These are phyloP conservation scores for Mycena kentingensis DNA, from an alignment of 768 basidiomycete genomes.

Conservation along the genomic window DNA sequence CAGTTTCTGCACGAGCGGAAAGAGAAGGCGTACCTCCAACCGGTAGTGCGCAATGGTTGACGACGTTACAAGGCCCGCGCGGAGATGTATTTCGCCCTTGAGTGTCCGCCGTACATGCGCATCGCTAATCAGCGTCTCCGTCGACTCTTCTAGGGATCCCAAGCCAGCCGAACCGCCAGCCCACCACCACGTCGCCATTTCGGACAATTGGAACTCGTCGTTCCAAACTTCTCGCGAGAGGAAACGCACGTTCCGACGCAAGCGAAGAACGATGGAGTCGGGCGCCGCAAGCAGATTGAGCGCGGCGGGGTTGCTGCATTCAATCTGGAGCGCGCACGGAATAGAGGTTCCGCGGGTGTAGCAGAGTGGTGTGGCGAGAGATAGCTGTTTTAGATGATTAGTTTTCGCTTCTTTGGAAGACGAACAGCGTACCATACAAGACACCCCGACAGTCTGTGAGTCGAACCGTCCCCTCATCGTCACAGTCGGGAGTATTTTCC, in stretches of 20 bases:
- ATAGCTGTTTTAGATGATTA: constrained; percentile 32
- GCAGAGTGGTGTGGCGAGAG: constrained; percentile 43
- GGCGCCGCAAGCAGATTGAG: constrained; percentile 39
- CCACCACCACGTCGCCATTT: constrained; percentile 38
- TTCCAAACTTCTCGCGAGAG: constrained; percentile 25
- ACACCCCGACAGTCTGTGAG: constrained; percentile 31
- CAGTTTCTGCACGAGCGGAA: background rate
- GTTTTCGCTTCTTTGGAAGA: background rate
- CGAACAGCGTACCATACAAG: constrained; percentile 34
- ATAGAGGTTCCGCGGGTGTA: constrained; percentile 46
- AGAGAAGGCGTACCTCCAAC: constrained; percentile 34
- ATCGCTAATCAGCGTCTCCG: constrained; percentile 6
- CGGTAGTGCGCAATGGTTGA: constrained; percentile 41
- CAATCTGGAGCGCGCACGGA: constrained; percentile 36
- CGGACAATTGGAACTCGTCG: constrained; percentile 32
- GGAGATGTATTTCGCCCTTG: constrained; percentile 42
- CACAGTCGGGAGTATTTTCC: constrained; percentile 33
- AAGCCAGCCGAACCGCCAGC: constrained; percentile 17
- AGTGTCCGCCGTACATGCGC: constrained; percentile 21
- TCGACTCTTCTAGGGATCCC: constrained; percentile 11
- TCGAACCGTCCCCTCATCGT: constrained; percentile 34
- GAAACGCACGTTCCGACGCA: constrained; percentile 32
- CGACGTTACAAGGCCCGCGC: constrained; percentile 37
- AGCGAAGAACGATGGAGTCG: constrained; percentile 34
- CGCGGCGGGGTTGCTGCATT: constrained; percentile 35